Evolutionary conservation across 1,284 basidiomycete species (phyloP), one percentile per base, ranked within the genome.

Genomic region (Marasmius oreades): DNA sequence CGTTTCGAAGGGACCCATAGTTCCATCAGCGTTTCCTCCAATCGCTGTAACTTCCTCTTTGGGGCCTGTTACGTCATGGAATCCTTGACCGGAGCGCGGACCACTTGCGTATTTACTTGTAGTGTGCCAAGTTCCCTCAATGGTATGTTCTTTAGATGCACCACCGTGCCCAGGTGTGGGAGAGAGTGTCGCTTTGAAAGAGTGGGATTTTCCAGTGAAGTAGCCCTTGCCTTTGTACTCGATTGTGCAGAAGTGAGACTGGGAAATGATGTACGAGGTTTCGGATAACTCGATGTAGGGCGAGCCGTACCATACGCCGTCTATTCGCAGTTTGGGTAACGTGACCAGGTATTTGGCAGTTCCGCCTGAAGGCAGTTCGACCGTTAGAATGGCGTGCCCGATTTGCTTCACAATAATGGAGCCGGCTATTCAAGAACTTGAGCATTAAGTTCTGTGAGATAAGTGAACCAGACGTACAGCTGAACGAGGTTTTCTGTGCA

Each of bases 151-250:
- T 55, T 79, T 64, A 3, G 75, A 66, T 55, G 75, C 70, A 58
- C 36, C 67, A 53, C 54, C 63, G 44, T 62, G 22, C 2, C 72
- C 71, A 5, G 75, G 71, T 1, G 71, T 66, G 10, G 73, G 68
- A 1, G 79, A 72, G 33, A 96, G 71, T 12, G 79, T 78, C 4
- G 96, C 93, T 73, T 95, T 96, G 85, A 92, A 97, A 10, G 86
- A 81, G 75, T 99, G 96, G 2, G 92, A 85, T 73, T 95, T 97
- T 62, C 95, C 95, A 28, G 86, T 85, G 69, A 98, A 95, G 77
- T 95, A 98, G 34, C 93, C 96, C 67, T 93, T 94, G 73, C 95
- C 96, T 66, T 93, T 92, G 82, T 97, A 98, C 65, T 93, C 90
- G 69, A 95, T 87, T 5, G 66, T 61, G 28, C 72, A 71, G 54